Percentiles rank a stretch among this genome's conserved stretches.
phyloP scores from a whole-genome alignment of 116 monocot genomes.

The Dioscorea cayenensis region DNA sequence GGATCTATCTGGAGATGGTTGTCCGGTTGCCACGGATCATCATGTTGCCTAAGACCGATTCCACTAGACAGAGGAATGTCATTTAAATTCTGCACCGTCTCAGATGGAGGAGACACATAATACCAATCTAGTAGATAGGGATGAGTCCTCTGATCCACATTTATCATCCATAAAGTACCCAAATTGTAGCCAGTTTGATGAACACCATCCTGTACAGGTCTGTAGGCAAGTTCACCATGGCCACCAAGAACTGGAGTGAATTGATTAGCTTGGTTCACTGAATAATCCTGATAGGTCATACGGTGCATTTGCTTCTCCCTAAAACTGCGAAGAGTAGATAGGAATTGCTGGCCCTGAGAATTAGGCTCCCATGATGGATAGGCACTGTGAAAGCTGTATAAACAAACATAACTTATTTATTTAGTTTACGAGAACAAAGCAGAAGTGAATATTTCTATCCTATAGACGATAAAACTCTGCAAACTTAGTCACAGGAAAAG shows the following conservation, averaged over 20 bases:
- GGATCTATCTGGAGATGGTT: slow-evolving; percentile 12
- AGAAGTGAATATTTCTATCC: neutral
- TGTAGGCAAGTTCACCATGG: slow-evolving; percentile 24
- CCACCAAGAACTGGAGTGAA: neutral
- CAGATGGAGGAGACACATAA: slow-evolving; percentile 37
- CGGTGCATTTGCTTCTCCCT: slow-evolving; percentile 41
- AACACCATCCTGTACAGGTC: slow-evolving; percentile 13
- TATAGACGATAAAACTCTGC: neutral
- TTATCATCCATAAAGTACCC: slow-evolving; percentile 23
- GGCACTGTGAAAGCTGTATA: slow-evolving; percentile 64
- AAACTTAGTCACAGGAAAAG: too few species aligned
- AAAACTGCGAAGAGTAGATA: slow-evolving; percentile 54
- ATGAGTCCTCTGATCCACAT: slow-evolving; percentile 40
- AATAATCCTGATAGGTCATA: slow-evolving; percentile 20
- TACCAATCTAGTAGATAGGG: slow-evolving; percentile 81
- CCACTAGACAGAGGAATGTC: slow-evolving; percentile 6
- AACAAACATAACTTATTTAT: neutral
- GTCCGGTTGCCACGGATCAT: slow-evolving; percentile 1
- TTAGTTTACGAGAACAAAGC: neutral
- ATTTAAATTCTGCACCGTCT: neutral
- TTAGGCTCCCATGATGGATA: slow-evolving; percentile 83
- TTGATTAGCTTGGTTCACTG: slow-evolving; percentile 4
- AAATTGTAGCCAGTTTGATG: slow-evolving; percentile 5
- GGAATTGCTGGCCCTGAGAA: slow-evolving; percentile 36
- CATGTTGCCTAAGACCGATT: neutral